A percentile compares a stretch with the other conserved stretches of the same genome.
These are phyloP conservation scores for Hevea brasiliensis DNA, from an alignment of 345 rosid species.

Conservation along the genomic window DNA sequence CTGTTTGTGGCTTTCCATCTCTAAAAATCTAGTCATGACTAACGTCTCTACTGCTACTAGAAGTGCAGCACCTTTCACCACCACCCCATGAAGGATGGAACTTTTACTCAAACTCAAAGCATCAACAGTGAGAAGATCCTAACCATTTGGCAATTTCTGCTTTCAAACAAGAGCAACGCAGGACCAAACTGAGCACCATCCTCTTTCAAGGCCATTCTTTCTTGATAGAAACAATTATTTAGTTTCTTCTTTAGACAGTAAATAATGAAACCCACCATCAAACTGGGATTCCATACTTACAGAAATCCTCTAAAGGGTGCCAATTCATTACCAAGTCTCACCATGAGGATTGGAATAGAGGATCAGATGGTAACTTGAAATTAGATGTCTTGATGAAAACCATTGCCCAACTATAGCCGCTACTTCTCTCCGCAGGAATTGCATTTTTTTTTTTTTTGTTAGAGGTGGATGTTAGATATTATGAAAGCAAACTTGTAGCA, in stretches of 20 bases:
- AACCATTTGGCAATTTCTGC: slow-evolving; percentile 35
- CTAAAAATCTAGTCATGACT: too few relatives aligned
- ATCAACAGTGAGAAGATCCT: too few relatives aligned
- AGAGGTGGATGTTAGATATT: background rate
- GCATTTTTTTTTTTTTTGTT: slow-evolving; percentile 15
- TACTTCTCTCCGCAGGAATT: slow-evolving; percentile 31
- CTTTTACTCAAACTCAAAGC: too few relatives aligned
- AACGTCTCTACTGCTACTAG: too few relatives aligned
- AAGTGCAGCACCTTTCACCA: too few relatives aligned
- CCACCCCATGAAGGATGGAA: too few relatives aligned
- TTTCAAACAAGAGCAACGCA: slow-evolving; percentile 31
- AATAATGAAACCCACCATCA: background rate
- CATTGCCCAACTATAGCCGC: slow-evolving; percentile 31
- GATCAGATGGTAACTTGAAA: slow-evolving; percentile 32
- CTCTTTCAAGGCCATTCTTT: slow-evolving; percentile 32
- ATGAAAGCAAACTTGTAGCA: background rate
- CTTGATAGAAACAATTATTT: slow-evolving; percentile 12
- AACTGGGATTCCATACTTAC: slow-evolving; percentile 19
- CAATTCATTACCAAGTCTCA: slow-evolving; percentile 37
- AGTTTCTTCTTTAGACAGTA: background rate
- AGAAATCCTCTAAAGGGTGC: slow-evolving; percentile 37
- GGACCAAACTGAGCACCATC: slow-evolving; percentile 28
- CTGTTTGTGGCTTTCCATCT: too few relatives aligned
- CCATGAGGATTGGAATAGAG: slow-evolving; percentile 34
- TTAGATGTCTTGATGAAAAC: slow-evolving; percentile 31